These are phyloP conservation scores for Centaurea solstitialis DNA, from an alignment of 129 eudicot genomes.

Conservation along the genomic window DNA sequence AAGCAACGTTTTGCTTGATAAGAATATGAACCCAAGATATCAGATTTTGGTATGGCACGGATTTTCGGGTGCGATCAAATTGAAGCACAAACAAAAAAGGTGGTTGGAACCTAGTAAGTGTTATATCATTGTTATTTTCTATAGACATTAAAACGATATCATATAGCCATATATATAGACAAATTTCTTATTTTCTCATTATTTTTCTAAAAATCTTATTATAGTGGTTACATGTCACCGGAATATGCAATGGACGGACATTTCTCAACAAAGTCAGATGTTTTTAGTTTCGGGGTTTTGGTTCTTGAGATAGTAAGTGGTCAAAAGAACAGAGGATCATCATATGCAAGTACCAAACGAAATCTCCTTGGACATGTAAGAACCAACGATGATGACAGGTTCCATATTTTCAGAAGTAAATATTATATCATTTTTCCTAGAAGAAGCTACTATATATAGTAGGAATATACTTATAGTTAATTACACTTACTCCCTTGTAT, in stretches of 20 bases:
- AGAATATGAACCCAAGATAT: constrained; percentile 40
- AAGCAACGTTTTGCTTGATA: constrained; percentile 17
- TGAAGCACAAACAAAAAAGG: constrained; percentile 17
- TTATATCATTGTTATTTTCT: not conserved
- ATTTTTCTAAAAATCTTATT: not conserved
- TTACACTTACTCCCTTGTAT: not conserved
- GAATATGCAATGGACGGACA: not conserved
- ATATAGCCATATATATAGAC: not conserved
- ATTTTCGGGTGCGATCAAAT: constrained; percentile 26
- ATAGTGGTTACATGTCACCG: not conserved
- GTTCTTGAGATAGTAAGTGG: constrained; percentile 38
- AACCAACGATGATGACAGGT: not conserved
- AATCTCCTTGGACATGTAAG: constrained; percentile 40
- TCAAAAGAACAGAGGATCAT: constrained; percentile 18
- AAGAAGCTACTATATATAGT: not conserved
- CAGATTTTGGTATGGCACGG: constrained; percentile 50
- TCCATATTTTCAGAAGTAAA: not conserved
- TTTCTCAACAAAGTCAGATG: not conserved
- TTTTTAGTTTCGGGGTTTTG: not conserved
- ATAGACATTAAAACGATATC: not conserved
- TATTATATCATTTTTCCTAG: not conserved
- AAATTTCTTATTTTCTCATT: not conserved
- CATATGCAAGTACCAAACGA: not conserved
- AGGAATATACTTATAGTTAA: not conserved
- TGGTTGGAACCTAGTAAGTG: constrained; percentile 26